A percentile compares a stretch with the other conserved stretches of the same genome.
These are phyloP conservation scores for Torulaspora globosa DNA, from an alignment of 1,139 yeast genomes.

Conservation along the genomic window DNA sequence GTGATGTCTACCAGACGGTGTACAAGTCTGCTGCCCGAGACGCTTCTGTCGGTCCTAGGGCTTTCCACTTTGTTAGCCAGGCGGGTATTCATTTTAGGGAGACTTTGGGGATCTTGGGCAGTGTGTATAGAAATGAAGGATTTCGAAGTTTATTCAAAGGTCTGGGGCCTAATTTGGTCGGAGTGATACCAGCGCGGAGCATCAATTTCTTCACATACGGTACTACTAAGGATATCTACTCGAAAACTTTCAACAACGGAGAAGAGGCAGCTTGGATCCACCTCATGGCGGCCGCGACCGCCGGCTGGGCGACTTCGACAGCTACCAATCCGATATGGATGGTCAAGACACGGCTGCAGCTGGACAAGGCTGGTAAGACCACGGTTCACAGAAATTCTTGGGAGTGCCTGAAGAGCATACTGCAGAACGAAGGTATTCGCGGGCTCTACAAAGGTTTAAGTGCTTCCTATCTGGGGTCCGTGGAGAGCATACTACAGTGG, in stretches of 20 bases:
- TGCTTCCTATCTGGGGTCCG: conserved; percentile 92
- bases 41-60: conserved; percentile 10
- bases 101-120: conserved; percentile 66
- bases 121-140: conserved; percentile 75
- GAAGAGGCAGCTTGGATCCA: conserved; percentile 84
- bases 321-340: conserved; percentile 99
- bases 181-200: conserved; percentile 98
- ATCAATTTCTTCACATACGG: conserved; percentile 96
- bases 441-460: conserved; percentile 86
- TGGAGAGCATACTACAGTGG: conserved; percentile 95
- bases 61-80: conserved; percentile 38
- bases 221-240: conserved; percentile 71
- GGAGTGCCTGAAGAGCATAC: conserved; percentile 73
- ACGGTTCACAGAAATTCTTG: conserved; percentile 74
- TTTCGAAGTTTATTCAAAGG: conserved; percentile 85
- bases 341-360: conserved; percentile 87
- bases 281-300: conserved; percentile 80
- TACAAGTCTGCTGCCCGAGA: conserved; percentile 28
- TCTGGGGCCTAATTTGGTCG: conserved; percentile 91
- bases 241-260: conserved; percentile 63
- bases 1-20: conserved; percentile 53
- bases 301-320: conserved; percentile 93
- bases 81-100: conserved; percentile 73
- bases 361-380: conserved; percentile 55
- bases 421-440: conserved; percentile 69